Evolutionary conservation across 1,139 yeast genomes (phyloP), one percentile per base, ranked within the genome.

Genomic region (Taiozyma sp.): DNA sequence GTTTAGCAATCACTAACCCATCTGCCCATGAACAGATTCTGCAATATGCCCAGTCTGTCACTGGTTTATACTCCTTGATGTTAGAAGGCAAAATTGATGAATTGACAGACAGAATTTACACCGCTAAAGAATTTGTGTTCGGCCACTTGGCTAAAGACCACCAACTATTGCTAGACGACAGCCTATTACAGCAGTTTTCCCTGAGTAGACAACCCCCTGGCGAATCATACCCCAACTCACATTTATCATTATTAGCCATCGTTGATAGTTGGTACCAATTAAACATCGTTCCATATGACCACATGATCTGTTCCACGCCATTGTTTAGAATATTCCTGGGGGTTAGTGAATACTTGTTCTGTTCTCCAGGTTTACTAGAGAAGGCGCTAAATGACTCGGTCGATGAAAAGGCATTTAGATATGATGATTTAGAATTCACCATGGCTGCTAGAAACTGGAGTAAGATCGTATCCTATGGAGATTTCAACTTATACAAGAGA

Each of bases 261-360:
- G 98, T 90, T 2, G 99, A 93, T 68, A 86, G 96, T 64, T 93
- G 99, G 99, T 79, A 78, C 62, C 84, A 84, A 57, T 71, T 90
- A 47, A 87, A 87, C 1, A 90, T 93, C 44, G 84, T 87, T 23
- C 99, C 99, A 2, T 92, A 93, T 64, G 97, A 92, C 65, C 99
- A 93, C 68, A 92, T 92, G 71, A 92, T 93, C 57, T 93, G 99
- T 66, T 90, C 97, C 1, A 93, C 99, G 0, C 99, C 99, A 3
- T 63, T 86, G 38, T 93, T 92, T 67, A 78, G 99, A 65, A 90
- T 93, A 45, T 90, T 95, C 70, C 75, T 93, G 48, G 99, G 98
- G 43, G 98, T 93, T 23, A 83, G 96, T 0, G 98, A 93, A 65
- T 92, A 90, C 65, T 72, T 93, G 36, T 93, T 93, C 66, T 84